Evolutionary conservation across 192 early-diverging fungal genomes (phyloP).

Genomic region (Mortierella hygrophila): DNA sequence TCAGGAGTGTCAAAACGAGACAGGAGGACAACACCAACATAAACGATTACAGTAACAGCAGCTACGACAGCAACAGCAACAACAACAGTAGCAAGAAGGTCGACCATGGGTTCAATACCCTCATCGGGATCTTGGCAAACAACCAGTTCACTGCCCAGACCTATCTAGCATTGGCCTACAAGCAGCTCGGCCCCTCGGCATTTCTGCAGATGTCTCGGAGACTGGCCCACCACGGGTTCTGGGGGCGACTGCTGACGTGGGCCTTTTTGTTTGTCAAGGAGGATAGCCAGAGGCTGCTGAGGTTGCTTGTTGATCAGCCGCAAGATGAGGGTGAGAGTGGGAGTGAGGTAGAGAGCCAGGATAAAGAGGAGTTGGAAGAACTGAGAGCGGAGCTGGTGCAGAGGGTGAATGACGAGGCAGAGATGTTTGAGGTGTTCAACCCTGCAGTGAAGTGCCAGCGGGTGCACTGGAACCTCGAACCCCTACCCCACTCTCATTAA

Average conservation of each 20-base stretch:
- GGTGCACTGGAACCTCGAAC: slow-evolving; percentile 15
- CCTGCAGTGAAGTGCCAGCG: slow-evolving; percentile 34
- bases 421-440: slow-evolving; percentile 56
- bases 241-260: slow-evolving; percentile 49
- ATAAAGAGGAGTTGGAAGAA: no score
- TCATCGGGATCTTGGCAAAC: slow-evolving; percentile 30
- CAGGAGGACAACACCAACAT: neutral
- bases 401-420: slow-evolving; percentile 50
- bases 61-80: neutral
- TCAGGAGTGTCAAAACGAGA: neutral
- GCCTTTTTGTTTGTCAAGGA: slow-evolving; percentile 38
- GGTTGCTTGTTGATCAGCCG: slow-evolving; percentile 7
- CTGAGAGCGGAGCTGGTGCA: slow-evolving; percentile 6
- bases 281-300: slow-evolving; percentile 23
- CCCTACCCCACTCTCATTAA: neutral
- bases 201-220: slow-evolving; percentile 32
- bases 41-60: neutral
- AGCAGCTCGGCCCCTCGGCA: slow-evolving; percentile 18
- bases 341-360: no score
- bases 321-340: neutral
- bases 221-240: slow-evolving; percentile 47
- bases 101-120: slow-evolving; percentile 44
- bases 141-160: slow-evolving; percentile 51
- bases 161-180: slow-evolving; percentile 31
- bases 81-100: neutral